Evolutionary conservation across 2,329 filamentous ascomycete genomes (phyloP).

Genomic region (Aspergillus japonicus): DNA sequence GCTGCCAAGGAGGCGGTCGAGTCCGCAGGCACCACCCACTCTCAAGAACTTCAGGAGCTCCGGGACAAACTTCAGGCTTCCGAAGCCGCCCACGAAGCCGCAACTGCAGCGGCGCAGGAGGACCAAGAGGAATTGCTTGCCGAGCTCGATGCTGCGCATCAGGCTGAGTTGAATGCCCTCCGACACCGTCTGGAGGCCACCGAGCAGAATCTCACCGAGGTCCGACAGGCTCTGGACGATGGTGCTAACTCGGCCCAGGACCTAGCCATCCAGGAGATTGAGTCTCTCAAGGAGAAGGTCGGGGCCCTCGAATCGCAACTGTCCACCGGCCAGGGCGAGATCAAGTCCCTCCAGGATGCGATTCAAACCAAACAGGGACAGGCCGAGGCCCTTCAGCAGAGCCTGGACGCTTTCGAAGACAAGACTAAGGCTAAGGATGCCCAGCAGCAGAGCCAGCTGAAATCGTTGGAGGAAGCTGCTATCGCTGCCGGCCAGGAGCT

Average conservation of each 20-base stretch:
- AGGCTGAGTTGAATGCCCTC: constrained; percentile 33
- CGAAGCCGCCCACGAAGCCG: constrained; percentile 14
- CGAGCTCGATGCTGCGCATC: constrained; percentile 33
- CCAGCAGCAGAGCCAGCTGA: constrained; percentile 34
- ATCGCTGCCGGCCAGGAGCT: constrained; percentile 34
- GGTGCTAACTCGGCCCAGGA: constrained; percentile 33
- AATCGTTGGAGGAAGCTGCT: constrained; percentile 36
- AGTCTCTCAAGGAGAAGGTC: constrained; percentile 37
- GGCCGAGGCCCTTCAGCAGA: constrained; percentile 39
- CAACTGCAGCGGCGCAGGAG: constrained; percentile 22
- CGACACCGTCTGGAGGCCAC: constrained; percentile 35
- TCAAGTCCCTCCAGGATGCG: constrained; percentile 35
- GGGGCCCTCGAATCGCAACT: constrained; percentile 33
- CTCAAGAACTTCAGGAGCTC: constrained; percentile 35
- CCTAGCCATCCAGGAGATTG: constrained; percentile 36
- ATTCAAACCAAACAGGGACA: constrained; percentile 38
- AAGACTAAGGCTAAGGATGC: constrained; percentile 39
- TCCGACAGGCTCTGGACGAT: constrained; percentile 36
- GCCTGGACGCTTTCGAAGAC: constrained; percentile 37
- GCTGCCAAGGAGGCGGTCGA: constrained; percentile 33
- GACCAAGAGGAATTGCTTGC: constrained; percentile 31
- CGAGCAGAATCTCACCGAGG: constrained; percentile 35
- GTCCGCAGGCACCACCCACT: constrained; percentile 29
- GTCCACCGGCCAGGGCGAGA: constrained; percentile 31
- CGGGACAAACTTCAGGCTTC: constrained; percentile 34